A percentile compares a stretch with the other conserved stretches of the same genome.
Evolutionary conservation across 352 stramenopile species (phyloP).

Genomic region (Blastocystis sp.): DNA sequence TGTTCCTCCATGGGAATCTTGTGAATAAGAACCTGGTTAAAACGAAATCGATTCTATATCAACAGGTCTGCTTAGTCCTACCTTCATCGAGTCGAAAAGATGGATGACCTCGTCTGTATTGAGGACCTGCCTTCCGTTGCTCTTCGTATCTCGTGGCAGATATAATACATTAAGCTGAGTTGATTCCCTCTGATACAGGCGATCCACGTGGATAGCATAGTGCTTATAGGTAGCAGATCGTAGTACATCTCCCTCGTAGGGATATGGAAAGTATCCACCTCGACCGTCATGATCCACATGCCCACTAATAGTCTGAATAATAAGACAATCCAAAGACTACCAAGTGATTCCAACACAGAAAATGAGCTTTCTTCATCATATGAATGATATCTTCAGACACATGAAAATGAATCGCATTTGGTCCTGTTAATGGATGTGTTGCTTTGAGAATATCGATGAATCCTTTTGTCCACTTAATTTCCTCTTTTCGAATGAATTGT

Average conservation of each 20-base stretch:
- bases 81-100: slow-evolving; percentile 8
- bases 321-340: not conserved
- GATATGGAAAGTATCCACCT: slow-evolving; percentile 38
- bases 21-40: slow-evolving; percentile 52
- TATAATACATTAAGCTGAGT: not conserved
- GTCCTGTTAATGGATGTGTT: slow-evolving; percentile 6
- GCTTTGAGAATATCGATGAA: slow-evolving; percentile 3
- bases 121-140: slow-evolving; percentile 37
- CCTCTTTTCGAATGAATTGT: not conserved
- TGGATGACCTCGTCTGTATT: not conserved
- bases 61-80: not conserved
- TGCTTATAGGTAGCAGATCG: slow-evolving; percentile 12
- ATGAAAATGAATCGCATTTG: slow-evolving; percentile 2
- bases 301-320: slow-evolving; percentile 7
- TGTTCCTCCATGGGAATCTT: slow-evolving; percentile 42
- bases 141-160: slow-evolving; percentile 28
- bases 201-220: not conserved
- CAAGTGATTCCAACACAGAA: slow-evolving; percentile 23
- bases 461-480: slow-evolving; percentile 61
- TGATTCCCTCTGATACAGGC: slow-evolving; percentile 8
- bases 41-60: slow-evolving; percentile 37
- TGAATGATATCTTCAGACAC: not conserved
- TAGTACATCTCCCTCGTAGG: slow-evolving; percentile 24
- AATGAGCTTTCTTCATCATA: not conserved
- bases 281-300: slow-evolving; percentile 30